Evolutionary conservation across 2,329 filamentous ascomycete genomes (phyloP).

Genomic region (Aspergillus nomiae): DNA sequence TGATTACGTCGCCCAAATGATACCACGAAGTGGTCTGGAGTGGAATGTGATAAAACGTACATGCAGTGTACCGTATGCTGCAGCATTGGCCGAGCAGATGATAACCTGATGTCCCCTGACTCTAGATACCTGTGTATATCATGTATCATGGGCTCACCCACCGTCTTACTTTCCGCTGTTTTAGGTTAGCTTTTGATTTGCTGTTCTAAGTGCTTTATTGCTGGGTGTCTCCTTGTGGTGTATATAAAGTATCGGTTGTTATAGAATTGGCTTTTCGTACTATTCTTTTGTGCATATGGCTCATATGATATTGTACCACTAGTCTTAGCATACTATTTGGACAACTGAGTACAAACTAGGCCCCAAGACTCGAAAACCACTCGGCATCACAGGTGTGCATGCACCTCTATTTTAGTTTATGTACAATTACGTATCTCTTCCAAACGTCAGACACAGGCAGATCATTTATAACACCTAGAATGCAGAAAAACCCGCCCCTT

Average conservation of each 20-base stretch:
- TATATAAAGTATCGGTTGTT: conserved; percentile 14
- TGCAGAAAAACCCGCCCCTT: conserved; percentile 7
- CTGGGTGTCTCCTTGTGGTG: conserved; percentile 5
- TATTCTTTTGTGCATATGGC: not conserved
- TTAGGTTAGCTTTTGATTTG: not conserved
- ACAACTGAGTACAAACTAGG: not conserved
- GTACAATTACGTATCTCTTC: not conserved
- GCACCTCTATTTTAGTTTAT: not conserved
- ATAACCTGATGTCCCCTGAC: not conserved
- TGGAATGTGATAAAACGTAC: not conserved
- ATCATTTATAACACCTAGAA: conserved; percentile 5
- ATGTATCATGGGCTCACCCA: not conserved
- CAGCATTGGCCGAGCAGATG: not conserved
- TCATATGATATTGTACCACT: not conserved
- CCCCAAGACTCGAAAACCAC: not conserved
- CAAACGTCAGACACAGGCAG: not conserved
- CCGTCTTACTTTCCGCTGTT: not conserved
- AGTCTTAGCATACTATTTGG: not conserved
- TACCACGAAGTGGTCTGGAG: not conserved
- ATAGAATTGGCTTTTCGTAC: conserved; percentile 13
- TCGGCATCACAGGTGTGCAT: not conserved
- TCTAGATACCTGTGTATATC: not conserved
- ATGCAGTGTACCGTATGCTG: not conserved
- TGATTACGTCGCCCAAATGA: not conserved
- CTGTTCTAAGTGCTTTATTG: not conserved